These are phyloP conservation scores for Apiospora marii DNA, from an alignment of 2,329 filamentous ascomycete species.

Conservation along the genomic window DNA sequence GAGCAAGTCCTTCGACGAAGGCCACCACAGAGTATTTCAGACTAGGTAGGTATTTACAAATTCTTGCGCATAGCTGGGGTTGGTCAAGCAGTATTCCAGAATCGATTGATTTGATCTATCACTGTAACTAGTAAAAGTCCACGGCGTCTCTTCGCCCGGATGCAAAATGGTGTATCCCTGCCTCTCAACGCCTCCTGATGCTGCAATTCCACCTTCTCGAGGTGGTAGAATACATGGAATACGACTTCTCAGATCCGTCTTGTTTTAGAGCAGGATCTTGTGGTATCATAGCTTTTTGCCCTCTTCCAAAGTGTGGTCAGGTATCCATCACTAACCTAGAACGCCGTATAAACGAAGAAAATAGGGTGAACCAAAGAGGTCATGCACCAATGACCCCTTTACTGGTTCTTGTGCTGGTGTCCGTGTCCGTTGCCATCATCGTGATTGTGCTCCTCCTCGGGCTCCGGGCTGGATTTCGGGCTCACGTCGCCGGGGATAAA, in stretches of 20 bases:
- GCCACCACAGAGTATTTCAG: background rate
- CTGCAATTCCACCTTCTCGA: background rate
- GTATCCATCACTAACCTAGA: conserved; percentile 16
- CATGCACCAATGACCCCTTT: background rate
- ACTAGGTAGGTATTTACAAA: background rate
- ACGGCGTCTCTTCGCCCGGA: background rate
- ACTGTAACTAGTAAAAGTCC: background rate
- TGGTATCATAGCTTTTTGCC: conserved; percentile 23
- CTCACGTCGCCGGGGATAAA: conserved; percentile 74
- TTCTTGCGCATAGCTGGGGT: background rate
- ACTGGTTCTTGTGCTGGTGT: conserved; percentile 36
- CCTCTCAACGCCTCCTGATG: conserved; percentile 15
- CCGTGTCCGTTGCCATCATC: conserved; percentile 47
- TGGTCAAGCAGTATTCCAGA: background rate
- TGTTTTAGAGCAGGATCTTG: conserved; percentile 15
- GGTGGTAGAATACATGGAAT: background rate
- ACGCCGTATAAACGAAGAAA: conserved; percentile 22
- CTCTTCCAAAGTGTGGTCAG: background rate
- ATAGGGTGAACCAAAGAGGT: background rate
- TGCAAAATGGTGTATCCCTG: conserved; percentile 3
- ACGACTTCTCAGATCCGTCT: background rate
- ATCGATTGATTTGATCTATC: conserved; percentile 6
- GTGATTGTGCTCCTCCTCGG: conserved; percentile 59
- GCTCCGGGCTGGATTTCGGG: conserved; percentile 64
- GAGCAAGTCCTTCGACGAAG: background rate